Evolutionary conservation across 371 early-diverging fungal species (phyloP).

Genomic region (Basidiobolus heterosporus): DNA sequence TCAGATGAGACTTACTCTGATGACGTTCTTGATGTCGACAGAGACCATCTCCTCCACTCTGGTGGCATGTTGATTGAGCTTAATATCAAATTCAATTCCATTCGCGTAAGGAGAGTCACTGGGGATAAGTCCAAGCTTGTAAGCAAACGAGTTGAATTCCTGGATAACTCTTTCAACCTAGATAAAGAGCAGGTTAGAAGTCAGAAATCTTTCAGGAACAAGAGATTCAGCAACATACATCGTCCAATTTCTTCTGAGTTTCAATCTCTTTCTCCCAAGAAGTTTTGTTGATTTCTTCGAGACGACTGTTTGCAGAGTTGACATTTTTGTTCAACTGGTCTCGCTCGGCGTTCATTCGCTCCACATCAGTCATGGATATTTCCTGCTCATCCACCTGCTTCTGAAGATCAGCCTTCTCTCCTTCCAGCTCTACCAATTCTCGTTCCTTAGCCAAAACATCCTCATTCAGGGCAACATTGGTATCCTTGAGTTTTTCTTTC

Average conservation of each 20-base stretch:
- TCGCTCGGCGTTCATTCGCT: constrained; percentile 7
- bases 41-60: background rate
- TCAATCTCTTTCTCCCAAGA: background rate
- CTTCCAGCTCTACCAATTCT: constrained; percentile 1
- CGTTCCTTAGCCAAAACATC: background rate
- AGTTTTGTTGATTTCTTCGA: background rate
- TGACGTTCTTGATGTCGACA: background rate
- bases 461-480: background rate
- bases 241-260: background rate
- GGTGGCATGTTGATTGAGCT: background rate
- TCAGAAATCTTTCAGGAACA: no score
- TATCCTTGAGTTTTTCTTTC: constrained; percentile 2
- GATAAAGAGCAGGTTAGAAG: no score
- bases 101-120: background rate
- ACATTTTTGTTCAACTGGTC: constrained; percentile 1
- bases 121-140: background rate
- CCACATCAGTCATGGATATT: constrained; percentile 6
- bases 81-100: background rate
- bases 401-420: constrained; percentile 3
- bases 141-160: no score
- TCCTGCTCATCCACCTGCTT: constrained; percentile 4
- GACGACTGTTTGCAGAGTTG: background rate
- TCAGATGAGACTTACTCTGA: constrained; percentile 1
- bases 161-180: no score
- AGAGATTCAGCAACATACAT: no score